Conservation (phyloP, 2,329 filamentous ascomycete genomes). For the Setomelanomma holmii region DNA sequence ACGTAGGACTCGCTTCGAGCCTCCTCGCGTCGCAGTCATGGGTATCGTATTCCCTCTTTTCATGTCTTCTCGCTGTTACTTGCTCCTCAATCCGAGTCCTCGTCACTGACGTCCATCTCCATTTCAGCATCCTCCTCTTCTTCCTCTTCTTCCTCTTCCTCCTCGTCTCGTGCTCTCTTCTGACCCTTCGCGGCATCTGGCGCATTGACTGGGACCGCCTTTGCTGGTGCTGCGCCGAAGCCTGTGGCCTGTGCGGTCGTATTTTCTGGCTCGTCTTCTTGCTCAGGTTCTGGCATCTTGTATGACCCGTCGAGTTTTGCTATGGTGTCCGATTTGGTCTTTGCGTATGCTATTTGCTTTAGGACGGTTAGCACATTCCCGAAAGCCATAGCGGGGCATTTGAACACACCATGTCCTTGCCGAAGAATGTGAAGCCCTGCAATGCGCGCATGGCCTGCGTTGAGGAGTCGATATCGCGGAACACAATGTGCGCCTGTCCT, state of each 20-base stretch:
- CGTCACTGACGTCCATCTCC: slow-evolving; percentile 74
- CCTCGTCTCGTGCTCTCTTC: slow-evolving; percentile 73
- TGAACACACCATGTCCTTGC: slow-evolving; percentile 79
- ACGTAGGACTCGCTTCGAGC: neutral
- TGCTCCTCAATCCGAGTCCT: slow-evolving; percentile 62
- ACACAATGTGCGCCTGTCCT: slow-evolving; percentile 92
- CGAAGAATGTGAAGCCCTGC: slow-evolving; percentile 85
- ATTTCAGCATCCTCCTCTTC: slow-evolving; percentile 63
- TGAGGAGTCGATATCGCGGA: slow-evolving; percentile 86
- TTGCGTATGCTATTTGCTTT: slow-evolving; percentile 90
- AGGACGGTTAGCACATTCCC: neutral
- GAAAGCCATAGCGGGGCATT: too few species aligned
- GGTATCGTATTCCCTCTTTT: slow-evolving; percentile 19
- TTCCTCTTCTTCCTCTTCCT: slow-evolving; percentile 63
- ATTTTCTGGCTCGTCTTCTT: slow-evolving; percentile 26
- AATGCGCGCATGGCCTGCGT: slow-evolving; percentile 92
- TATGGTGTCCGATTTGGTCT: slow-evolving; percentile 85
- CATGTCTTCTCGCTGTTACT: neutral
- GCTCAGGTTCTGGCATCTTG: slow-evolving; percentile 64
- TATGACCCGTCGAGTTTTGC: slow-evolving; percentile 93
- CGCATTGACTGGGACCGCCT: slow-evolving; percentile 41
- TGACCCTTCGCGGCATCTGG: slow-evolving; percentile 60
- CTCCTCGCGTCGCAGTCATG: slow-evolving; percentile 9
- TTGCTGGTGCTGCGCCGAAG: slow-evolving; percentile 39
- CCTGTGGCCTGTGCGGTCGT: slow-evolving; percentile 53